Conservation (phyloP, 495 filamentous ascomycete genomes). For the Choiromyces venosus region DNA sequence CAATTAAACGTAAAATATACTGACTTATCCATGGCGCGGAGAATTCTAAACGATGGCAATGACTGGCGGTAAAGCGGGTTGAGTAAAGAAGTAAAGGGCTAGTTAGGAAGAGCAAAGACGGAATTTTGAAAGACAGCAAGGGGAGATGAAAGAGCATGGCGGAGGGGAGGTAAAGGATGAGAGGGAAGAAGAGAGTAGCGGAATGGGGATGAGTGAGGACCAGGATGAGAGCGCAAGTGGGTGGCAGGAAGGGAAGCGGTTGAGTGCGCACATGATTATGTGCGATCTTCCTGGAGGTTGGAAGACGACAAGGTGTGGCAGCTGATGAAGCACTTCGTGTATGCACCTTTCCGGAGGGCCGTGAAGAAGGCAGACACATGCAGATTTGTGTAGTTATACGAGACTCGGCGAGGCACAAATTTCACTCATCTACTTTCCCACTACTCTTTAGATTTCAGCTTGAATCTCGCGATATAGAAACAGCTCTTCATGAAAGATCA, state of each 20-base stretch:
- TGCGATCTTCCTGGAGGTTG: too few species aligned
- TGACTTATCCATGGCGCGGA: not conserved
- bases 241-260: not conserved
- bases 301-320: too few species aligned
- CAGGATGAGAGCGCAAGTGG: too few species aligned
- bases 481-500: not conserved
- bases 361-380: not conserved
- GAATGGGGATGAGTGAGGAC: too few species aligned
- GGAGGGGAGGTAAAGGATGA: too few species aligned
- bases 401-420: not conserved
- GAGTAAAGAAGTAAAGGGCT: not conserved
- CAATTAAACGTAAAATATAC: not conserved
- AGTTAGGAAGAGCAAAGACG: not conserved
- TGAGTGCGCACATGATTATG: too few species aligned
- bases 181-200: too few species aligned
- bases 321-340: too few species aligned
- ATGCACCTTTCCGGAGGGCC: too few species aligned
- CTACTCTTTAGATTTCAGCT: not conserved
- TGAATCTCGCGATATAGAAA: not conserved
- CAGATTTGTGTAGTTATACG: not conserved
- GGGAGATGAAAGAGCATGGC: not conserved
- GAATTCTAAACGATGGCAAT: not conserved
- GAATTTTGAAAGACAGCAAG: not conserved
- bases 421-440: not conserved
- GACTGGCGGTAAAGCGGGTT: not conserved